These are phyloP conservation scores for Colletotrichum spaethianum DNA, from an alignment of 2,329 filamentous ascomycete species.

Conservation along the genomic window DNA sequence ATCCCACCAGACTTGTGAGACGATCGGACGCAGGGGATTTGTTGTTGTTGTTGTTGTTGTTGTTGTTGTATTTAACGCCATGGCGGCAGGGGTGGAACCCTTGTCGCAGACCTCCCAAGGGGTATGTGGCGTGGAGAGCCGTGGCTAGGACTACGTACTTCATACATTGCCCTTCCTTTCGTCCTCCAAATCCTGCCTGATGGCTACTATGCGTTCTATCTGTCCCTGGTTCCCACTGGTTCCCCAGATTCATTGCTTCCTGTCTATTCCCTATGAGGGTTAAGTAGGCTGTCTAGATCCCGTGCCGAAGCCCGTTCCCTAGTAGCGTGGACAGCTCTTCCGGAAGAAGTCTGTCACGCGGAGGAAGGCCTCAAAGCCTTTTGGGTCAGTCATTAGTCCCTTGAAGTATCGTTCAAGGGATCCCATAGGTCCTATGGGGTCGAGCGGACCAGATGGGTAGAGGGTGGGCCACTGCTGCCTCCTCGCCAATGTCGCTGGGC, in stretches of 20 bases:
- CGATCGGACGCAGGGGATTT: neutral
- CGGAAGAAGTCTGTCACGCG: slow-evolving; percentile 1
- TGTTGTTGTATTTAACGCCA: no score
- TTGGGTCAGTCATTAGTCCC: neutral
- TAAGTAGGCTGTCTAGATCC: neutral
- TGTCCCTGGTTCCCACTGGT: slow-evolving; percentile 1
- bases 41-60: no score
- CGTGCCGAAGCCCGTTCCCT: neutral
- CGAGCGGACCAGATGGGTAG: neutral
- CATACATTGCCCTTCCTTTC: neutral
- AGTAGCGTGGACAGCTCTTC: neutral
- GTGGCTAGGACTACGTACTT: no score
- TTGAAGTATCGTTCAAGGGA: slow-evolving; percentile 2
- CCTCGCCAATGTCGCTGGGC: neutral
- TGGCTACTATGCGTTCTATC: slow-evolving; percentile 4
- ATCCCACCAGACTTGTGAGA: neutral
- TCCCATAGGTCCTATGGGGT: slow-evolving; percentile 2
- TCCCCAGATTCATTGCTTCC: neutral
- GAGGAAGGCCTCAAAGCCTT: slow-evolving; percentile 8
- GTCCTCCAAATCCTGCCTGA: slow-evolving; percentile 5
- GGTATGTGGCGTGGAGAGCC: no score
- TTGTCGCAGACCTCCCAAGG: no score
- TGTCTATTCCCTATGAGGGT: neutral
- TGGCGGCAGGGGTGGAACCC: no score
- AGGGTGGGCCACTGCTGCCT: slow-evolving; percentile 5